Conservation (phyloP, 768 basidiomycete species). For the Serpula lacrymans region DNA sequence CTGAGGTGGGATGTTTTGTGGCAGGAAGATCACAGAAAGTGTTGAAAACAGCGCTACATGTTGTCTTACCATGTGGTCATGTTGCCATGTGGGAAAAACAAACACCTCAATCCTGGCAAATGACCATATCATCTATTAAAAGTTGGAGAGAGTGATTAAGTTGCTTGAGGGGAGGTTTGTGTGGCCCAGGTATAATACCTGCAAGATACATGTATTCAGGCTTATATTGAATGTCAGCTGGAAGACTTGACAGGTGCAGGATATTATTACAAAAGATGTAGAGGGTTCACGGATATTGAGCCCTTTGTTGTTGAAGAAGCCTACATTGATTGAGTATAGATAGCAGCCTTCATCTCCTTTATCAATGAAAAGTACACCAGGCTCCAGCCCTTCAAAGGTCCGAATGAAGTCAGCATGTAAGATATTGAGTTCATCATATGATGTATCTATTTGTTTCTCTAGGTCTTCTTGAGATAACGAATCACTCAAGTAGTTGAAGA, state of each 20-base stretch:
- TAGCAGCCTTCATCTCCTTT: constrained; percentile 18
- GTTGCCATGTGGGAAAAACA: constrained; percentile 10
- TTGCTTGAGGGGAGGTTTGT: constrained; percentile 14
- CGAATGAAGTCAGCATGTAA: background rate
- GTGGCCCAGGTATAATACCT: constrained; percentile 26
- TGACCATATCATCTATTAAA: constrained; percentile 17
- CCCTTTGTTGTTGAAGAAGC: constrained; percentile 31
- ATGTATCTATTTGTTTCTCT: background rate
- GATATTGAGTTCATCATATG: background rate
- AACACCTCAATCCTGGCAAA: constrained; percentile 13
- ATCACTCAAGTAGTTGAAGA: constrained; percentile 1
- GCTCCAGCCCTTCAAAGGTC: constrained; percentile 8
- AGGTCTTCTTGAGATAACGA: background rate
- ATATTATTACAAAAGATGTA: constrained; percentile 25
- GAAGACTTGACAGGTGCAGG: constrained; percentile 29
- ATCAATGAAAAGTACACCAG: background rate
- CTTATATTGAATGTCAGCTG: constrained; percentile 24
- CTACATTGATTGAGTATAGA: constrained; percentile 26
- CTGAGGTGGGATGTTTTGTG: constrained; percentile 22
- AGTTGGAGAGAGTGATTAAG: constrained; percentile 20
- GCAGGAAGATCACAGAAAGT: constrained; percentile 28
- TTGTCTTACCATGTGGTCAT: constrained; percentile 7
- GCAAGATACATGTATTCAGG: constrained; percentile 17
- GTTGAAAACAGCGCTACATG: constrained; percentile 14
- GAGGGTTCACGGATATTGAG: constrained; percentile 25